These are phyloP conservation scores for Podosphaera xanthii DNA, from an alignment of 2,329 filamentous ascomycete species.

Conservation along the genomic window DNA sequence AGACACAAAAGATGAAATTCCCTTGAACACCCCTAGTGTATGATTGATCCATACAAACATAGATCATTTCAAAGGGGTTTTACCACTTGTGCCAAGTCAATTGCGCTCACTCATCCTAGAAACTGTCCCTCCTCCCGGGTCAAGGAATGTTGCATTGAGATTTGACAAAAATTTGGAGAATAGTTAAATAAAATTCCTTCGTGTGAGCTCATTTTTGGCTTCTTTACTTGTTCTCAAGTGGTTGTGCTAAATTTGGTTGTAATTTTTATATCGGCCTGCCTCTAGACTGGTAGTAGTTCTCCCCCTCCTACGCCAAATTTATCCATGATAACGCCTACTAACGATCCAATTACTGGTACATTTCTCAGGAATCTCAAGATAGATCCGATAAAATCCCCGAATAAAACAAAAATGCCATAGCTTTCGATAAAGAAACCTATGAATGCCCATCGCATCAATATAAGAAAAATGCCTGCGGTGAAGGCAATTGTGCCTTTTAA, in stretches of 20 bases:
- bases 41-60: not conserved
- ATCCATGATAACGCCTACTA: conserved; percentile 54
- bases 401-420: conserved; percentile 81
- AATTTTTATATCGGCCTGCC: not conserved
- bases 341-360: conserved; percentile 67
- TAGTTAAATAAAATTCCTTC: conserved; percentile 2
- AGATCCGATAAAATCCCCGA: conserved; percentile 89
- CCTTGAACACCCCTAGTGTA: not conserved
- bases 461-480: conserved; percentile 58
- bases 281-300: conserved; percentile 53
- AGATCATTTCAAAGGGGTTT: too few relatives aligned
- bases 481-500: conserved; percentile 80
- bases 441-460: conserved; percentile 75
- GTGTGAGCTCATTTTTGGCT: not conserved
- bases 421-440: conserved; percentile 76
- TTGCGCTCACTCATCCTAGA: too few relatives aligned
- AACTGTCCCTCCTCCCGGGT: too few relatives aligned
- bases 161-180: not conserved
- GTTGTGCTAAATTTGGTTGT: not conserved
- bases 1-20: conserved; percentile 1
- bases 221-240: not conserved
- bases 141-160: too few relatives aligned
- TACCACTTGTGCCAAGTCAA: too few relatives aligned
- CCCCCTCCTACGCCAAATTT: conserved; percentile 47
- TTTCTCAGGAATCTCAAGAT: conserved; percentile 73